Evolutionary conservation across 1,284 basidiomycete species (phyloP).

Genomic region (Gymnopus androsaceus): DNA sequence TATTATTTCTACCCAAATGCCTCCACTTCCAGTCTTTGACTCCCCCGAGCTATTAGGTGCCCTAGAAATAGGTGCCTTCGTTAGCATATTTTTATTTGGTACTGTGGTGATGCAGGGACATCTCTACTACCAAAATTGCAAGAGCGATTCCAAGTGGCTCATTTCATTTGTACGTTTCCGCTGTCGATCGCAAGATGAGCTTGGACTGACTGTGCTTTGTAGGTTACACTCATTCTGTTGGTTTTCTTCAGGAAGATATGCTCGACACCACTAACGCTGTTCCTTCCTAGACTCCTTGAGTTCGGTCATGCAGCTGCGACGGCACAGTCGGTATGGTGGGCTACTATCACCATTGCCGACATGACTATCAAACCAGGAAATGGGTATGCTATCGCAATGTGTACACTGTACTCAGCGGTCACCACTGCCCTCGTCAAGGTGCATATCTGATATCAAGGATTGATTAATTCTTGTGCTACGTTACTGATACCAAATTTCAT

Average conservation of each 20-base stretch:
- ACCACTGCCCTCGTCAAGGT: slow-evolving; percentile 26
- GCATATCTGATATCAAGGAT: background rate
- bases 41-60: slow-evolving; percentile 19
- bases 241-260: background rate
- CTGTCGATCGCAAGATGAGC: no score
- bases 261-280: no score
- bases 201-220: no score
- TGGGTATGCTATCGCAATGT: slow-evolving; percentile 17
- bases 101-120: slow-evolving; percentile 22
- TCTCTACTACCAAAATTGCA: slow-evolving; percentile 22
- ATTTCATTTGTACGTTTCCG: slow-evolving; percentile 20
- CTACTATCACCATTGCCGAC: slow-evolving; percentile 19
- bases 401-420: slow-evolving; percentile 20
- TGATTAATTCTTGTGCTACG: background rate
- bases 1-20: background rate
- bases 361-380: slow-evolving; percentile 18
- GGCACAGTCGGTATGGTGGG: slow-evolving; percentile 20
- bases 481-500: background rate
- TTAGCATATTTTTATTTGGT: slow-evolving; percentile 25
- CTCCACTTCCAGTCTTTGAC: background rate
- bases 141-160: slow-evolving; percentile 16
- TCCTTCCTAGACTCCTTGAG: slow-evolving; percentile 24
- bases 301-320: slow-evolving; percentile 20
- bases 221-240: background rate
- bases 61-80: slow-evolving; percentile 24